A percentile compares a stretch with the other conserved stretches of the same genome.
phyloP scores from a whole-genome alignment of 768 basidiomycete genomes.

The Leccinum aurantiacum region DNA sequence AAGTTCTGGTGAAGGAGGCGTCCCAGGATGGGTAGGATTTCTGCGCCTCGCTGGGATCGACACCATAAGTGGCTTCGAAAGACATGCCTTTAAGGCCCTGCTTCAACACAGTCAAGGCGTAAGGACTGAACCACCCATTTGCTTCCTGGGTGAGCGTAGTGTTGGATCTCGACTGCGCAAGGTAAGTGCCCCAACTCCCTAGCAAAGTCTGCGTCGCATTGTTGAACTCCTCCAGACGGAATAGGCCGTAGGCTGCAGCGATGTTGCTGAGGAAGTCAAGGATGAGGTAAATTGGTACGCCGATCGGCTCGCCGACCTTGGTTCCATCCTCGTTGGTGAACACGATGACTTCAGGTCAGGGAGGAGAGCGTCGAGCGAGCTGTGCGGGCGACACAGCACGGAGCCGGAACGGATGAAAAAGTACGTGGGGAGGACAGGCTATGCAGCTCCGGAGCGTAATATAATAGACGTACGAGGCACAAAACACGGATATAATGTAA shows the following conservation, averaged over 20 bases:
- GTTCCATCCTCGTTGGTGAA: too few relatives aligned
- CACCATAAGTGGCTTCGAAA: too few relatives aligned
- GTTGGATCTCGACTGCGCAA: conserved; percentile 4
- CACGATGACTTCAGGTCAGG: background rate
- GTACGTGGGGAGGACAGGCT: too few relatives aligned
- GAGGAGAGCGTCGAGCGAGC: too few relatives aligned
- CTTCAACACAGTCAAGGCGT: background rate
- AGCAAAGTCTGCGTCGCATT: background rate
- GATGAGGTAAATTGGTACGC: conserved; percentile 16
- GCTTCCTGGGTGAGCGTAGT: background rate
- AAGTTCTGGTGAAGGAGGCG: conserved; percentile 50
- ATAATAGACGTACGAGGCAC: too few relatives aligned
- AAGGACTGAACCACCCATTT: conserved; percentile 1
- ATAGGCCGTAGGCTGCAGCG: conserved; percentile 17
- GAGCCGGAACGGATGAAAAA: too few relatives aligned
- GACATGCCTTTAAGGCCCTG: too few relatives aligned
- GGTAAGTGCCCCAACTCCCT: conserved; percentile 2
- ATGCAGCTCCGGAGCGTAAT: too few relatives aligned
- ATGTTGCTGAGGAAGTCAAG: conserved; percentile 26
- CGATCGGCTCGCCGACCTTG: conserved; percentile 19
- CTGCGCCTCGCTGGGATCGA: background rate
- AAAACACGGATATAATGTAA: too few relatives aligned
- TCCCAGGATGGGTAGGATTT: conserved; percentile 39
- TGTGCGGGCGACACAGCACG: too few relatives aligned
- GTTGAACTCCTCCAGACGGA: conserved; percentile 11